Base-by-base conservation (phyloP, 805 yeast genomes). In the Huiozyma sinensis region DNA sequence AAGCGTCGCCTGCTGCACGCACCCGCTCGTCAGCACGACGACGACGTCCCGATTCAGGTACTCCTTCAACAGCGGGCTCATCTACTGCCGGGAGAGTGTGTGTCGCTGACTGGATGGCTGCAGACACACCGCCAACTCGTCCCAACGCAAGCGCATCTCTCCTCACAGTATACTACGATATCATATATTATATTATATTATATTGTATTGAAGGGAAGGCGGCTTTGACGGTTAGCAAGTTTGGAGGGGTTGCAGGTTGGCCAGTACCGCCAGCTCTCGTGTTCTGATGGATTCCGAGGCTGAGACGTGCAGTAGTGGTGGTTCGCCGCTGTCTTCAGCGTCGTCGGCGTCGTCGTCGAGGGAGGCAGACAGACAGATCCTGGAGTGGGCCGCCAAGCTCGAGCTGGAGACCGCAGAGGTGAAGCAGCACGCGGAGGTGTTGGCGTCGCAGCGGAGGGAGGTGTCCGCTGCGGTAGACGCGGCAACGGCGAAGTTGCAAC, bases 11-110 rank as follows among this genome's bases (percentile, higher is more conserved):
- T 67, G 55, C 37, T 73, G 67, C 42, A 71, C 66, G 40, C 75
- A 64, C 8, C 81, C 83, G 50, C 76, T 81, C 6, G 78, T 67
- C 3, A 81, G 76, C 38, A 79, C 63, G 30, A 78, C 69, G 43
- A 77, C 71, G 10, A 79, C 79, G 50, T 65, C 65, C 51, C 72
- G 77, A 65, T 54, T 41, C 44, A 55, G 46, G 46, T 50, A 54
- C 39, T 59, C 61, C 44, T 62, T 60, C 38, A 63, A 45, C 36
- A 60, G 48, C 7, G 61, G 59, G 10, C 65, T 59, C 67, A 63
- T 61, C 24, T 2, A 17, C 24, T 17, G 24, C 24, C 24, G 24
- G 24, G 24, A 17, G 17, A 28, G 10, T 24, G 32, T 32, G 24
- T 17, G 24, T 17, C 24, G 24, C 24, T 17, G 24, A 17, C 24